Evolutionary conservation across 2,329 filamentous ascomycete genomes (phyloP).

Genomic region (Arthrobotrys iridis): DNA sequence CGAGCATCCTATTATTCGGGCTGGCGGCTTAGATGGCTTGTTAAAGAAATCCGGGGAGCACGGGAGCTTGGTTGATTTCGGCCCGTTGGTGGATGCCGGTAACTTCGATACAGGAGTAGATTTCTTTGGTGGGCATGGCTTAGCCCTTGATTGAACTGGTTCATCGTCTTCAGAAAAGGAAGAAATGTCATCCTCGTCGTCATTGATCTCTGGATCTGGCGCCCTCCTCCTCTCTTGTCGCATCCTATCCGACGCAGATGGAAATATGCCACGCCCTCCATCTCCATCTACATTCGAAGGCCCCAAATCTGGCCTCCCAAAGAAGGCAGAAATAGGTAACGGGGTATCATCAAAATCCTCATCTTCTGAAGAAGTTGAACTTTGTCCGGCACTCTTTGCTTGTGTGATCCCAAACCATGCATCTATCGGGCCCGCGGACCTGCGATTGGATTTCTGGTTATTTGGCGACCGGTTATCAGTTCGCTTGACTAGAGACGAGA

Average conservation of each 20-base stretch:
- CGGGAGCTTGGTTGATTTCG: background rate
- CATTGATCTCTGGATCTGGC: background rate
- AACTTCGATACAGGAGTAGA: background rate
- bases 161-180: conserved; percentile 48
- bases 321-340: conserved; percentile 14
- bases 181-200: conserved; percentile 27
- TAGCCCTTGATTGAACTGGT: background rate
- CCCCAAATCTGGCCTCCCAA: conserved; percentile 40
- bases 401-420: conserved; percentile 17
- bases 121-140: background rate
- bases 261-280: conserved; percentile 43
- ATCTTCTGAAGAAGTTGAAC: background rate
- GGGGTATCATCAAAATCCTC: background rate
- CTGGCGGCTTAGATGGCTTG: background rate
- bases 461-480: background rate
- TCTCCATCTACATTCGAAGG: conserved; percentile 22
- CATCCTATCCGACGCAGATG: conserved; percentile 35
- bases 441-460: background rate
- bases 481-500: background rate
- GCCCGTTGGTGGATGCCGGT: background rate
- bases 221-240: conserved; percentile 1
- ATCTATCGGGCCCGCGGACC: conserved; percentile 24
- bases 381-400: background rate
- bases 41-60: conserved; percentile 8
- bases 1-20: background rate